These are phyloP conservation scores for Stachybotrys echinatus DNA, from an alignment of 2,329 filamentous ascomycete genomes.

Conservation along the genomic window DNA sequence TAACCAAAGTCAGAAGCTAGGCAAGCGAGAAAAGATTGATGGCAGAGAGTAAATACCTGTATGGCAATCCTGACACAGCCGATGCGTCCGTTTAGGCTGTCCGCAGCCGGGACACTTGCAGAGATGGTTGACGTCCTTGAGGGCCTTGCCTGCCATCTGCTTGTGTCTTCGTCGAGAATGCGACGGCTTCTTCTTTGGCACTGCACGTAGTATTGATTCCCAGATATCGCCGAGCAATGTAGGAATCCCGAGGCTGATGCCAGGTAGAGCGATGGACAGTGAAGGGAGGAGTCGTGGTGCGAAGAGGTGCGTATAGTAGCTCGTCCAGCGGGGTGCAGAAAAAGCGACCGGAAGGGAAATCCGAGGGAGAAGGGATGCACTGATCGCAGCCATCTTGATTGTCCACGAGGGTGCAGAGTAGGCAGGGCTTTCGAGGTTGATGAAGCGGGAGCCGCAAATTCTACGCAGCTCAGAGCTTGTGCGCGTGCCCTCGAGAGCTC, in stretches of 20 bases:
- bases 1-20: conserved; percentile 7
- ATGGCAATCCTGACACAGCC: conserved; percentile 83
- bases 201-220: conserved; percentile 86
- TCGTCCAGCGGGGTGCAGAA: conserved; percentile 35
- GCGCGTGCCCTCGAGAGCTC: neutral
- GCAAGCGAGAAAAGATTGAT: neutral
- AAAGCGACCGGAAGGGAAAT: conserved; percentile 37
- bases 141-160: conserved; percentile 90
- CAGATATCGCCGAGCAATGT: conserved; percentile 76
- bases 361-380: conserved; percentile 49
- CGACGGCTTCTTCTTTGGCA: conserved; percentile 98
- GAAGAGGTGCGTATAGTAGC: conserved; percentile 39
- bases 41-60: conserved; percentile 54
- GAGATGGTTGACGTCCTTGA: conserved; percentile 83
- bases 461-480: neutral
- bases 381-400: conserved; percentile 38
- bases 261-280: conserved; percentile 53
- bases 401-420: conserved; percentile 1
- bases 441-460: conserved; percentile 1
- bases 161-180: conserved; percentile 92
- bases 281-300: conserved; percentile 45
- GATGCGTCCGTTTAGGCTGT: conserved; percentile 79
- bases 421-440: conserved; percentile 4
- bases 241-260: conserved; percentile 49
- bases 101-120: conserved; percentile 91